These are phyloP conservation scores for Hypoxylon lenormandii DNA, from an alignment of 495 filamentous ascomycete species.

Conservation along the genomic window DNA sequence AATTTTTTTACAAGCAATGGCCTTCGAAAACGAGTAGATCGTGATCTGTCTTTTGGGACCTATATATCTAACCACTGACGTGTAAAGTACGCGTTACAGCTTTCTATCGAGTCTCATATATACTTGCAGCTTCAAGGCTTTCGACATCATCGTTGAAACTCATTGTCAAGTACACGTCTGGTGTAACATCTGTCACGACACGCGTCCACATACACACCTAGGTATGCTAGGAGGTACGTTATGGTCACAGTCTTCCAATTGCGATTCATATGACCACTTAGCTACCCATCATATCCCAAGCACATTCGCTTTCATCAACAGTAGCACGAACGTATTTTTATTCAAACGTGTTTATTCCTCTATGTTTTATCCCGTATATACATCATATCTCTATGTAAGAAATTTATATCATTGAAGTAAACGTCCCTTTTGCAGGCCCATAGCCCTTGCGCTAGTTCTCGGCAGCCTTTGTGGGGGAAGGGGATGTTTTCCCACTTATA, in stretches of 20 bases:
- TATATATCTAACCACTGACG: background rate
- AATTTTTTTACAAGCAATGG: constrained; percentile 6
- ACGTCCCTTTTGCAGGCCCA: background rate
- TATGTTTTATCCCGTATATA: constrained; percentile 11
- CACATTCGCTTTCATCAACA: background rate
- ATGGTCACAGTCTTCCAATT: no score
- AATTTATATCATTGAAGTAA: constrained; percentile 14
- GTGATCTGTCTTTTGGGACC: background rate
- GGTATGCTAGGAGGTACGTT: no score
- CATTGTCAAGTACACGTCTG: no score
- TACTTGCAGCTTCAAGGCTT: background rate
- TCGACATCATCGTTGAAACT: no score
- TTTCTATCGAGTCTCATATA: background rate
- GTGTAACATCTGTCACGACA: no score
- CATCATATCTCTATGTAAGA: constrained; percentile 2
- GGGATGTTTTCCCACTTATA: constrained; percentile 16
- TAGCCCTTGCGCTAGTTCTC: constrained; percentile 5
- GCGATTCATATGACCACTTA: no score
- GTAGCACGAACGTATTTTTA: background rate
- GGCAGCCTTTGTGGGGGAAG: background rate
- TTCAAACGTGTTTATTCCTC: background rate
- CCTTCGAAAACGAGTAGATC: background rate
- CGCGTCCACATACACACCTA: no score
- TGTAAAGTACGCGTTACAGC: background rate
- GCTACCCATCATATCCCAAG: background rate